phyloP scores from a whole-genome alignment of 108 stramenopile species.

The Skeletonema menzelii region DNA sequence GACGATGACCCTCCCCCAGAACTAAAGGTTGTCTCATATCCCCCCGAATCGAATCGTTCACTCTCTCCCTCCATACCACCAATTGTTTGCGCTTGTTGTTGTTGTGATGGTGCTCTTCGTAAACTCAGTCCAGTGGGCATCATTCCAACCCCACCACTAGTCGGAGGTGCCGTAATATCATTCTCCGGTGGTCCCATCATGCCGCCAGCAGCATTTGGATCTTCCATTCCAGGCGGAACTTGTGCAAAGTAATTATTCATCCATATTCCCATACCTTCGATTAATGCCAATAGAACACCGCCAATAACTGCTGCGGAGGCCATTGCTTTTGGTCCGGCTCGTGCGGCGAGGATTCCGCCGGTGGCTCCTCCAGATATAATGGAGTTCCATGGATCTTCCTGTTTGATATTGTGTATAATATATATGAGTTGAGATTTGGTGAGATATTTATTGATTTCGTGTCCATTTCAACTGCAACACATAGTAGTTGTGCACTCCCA shows the following conservation, averaged over 20 bases:
- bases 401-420: neutral
- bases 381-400: slow-evolving; percentile 99
- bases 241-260: slow-evolving; percentile 50
- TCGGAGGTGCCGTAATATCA: slow-evolving; percentile 90
- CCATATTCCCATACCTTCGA: slow-evolving; percentile 96
- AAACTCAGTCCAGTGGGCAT: slow-evolving; percentile 36
- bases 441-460: too few species aligned
- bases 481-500: too few species aligned
- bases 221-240: slow-evolving; percentile 47
- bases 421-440: too few species aligned
- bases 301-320: slow-evolving; percentile 93
- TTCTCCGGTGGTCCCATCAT: slow-evolving; percentile 58
- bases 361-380: slow-evolving; percentile 95
- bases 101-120: neutral
- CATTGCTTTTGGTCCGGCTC: slow-evolving; percentile 96
- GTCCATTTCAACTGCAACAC: too few species aligned
- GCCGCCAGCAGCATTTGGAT: slow-evolving; percentile 16
- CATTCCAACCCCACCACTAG: slow-evolving; percentile 75
- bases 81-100: slow-evolving; percentile 2
- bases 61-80: slow-evolving; percentile 23
- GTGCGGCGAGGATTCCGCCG: slow-evolving; percentile 92
- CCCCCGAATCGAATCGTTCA: slow-evolving; percentile 38
- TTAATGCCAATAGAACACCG: slow-evolving; percentile 93
- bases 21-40: slow-evolving; percentile 45
- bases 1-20: slow-evolving; percentile 1